A percentile compares a stretch with the other conserved stretches of the same genome.
Evolutionary conservation across 2,329 filamentous ascomycete species (phyloP).

Genomic region (Claviceps arundinis): DNA sequence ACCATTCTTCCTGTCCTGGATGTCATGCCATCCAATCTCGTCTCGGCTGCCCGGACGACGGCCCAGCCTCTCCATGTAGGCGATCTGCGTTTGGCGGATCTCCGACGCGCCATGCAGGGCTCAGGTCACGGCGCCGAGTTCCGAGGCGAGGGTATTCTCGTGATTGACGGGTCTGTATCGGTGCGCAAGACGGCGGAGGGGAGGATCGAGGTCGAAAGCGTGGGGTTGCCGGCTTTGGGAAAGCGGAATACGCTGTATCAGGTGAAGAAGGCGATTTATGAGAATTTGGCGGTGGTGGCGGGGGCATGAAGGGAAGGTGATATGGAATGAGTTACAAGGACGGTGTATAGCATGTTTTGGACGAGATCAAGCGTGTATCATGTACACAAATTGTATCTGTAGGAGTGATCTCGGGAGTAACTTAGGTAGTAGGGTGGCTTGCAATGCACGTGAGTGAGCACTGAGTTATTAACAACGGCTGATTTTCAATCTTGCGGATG

Average conservation of each 20-base stretch:
- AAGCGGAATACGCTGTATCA: constrained; percentile 61
- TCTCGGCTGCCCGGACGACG: constrained; percentile 60
- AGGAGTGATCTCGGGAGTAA: no score
- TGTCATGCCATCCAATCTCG: constrained; percentile 43
- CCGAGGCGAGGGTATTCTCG: constrained; percentile 77
- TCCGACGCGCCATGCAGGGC: constrained; percentile 70
- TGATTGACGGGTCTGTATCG: constrained; percentile 78
- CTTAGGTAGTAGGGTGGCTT: no score
- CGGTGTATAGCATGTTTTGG: no score
- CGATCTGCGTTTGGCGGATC: constrained; percentile 76
- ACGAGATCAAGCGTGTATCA: no score
- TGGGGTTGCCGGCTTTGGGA: constrained; percentile 33
- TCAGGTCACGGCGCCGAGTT: constrained; percentile 84
- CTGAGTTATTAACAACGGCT: no score
- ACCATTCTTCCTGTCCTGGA: constrained; percentile 36
- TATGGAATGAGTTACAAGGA: no score
- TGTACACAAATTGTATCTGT: no score
- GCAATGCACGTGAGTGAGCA: no score
- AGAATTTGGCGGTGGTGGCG: constrained; percentile 81
- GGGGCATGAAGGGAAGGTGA: constrained; percentile 35
- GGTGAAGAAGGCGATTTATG: constrained; percentile 84
- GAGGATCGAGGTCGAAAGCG: constrained; percentile 74
- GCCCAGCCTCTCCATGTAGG: constrained; percentile 89
- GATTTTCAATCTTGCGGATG: no score
- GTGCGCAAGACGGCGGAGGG: constrained; percentile 83